phyloP scores from a whole-genome alignment of 345 rosid genomes.

The Lepidium sativum region DNA sequence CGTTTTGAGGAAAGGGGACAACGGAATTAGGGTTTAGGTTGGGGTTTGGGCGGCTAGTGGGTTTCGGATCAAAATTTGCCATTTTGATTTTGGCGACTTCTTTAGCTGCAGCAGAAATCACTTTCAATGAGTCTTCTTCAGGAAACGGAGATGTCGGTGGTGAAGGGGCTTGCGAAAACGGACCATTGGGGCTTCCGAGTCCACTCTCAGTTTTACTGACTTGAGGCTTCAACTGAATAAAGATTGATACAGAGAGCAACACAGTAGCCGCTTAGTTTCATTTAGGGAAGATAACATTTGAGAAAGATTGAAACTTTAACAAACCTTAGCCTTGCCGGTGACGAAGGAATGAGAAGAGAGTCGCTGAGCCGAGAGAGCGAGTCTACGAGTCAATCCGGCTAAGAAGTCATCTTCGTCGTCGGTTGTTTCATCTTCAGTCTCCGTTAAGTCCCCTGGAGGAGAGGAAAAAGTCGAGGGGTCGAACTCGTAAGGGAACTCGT shows the following conservation, averaged over 20 bases:
- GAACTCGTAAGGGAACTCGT: conserved; percentile 60
- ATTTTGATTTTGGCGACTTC: conserved; percentile 57
- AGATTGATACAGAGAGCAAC: neutral
- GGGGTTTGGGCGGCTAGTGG: neutral
- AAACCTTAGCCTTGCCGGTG: conserved; percentile 34
- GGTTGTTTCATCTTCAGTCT: conserved; percentile 38
- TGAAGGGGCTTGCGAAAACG: conserved; percentile 43
- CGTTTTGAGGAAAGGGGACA: conserved; percentile 5
- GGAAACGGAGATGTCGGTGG: conserved; percentile 43
- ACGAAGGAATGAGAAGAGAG: conserved; percentile 23
- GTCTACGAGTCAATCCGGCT: conserved; percentile 51
- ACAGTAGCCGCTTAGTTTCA: neutral
- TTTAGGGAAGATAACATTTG: neutral
- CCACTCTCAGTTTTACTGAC: conserved; percentile 47
- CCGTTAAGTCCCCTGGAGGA: conserved; percentile 45
- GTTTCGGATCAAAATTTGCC: conserved; percentile 19
- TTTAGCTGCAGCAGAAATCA: conserved; percentile 62
- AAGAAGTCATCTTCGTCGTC: conserved; percentile 70
- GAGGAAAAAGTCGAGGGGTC: conserved; percentile 30
- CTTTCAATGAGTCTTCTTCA: conserved; percentile 43
- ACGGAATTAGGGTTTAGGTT: conserved; percentile 13
- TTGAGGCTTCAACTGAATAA: conserved; percentile 24
- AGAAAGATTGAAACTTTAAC: neutral
- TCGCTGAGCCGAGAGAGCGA: conserved; percentile 49
- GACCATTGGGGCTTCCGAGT: conserved; percentile 45